These are phyloP conservation scores for Stylonectria norvegica DNA, from an alignment of 2,329 filamentous ascomycete species.

Conservation along the genomic window DNA sequence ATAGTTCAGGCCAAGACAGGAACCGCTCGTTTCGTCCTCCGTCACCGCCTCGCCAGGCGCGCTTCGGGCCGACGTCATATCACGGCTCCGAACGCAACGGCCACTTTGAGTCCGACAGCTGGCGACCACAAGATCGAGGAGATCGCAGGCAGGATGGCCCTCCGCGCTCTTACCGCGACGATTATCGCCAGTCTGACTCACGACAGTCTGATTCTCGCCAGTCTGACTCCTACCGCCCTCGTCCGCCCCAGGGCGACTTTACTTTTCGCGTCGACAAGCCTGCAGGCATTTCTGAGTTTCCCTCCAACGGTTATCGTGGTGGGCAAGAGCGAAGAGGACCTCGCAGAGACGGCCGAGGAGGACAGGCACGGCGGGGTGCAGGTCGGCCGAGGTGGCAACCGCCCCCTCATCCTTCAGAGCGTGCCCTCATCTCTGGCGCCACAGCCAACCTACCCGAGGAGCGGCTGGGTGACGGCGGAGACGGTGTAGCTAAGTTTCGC, in stretches of 20 bases:
- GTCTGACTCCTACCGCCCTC: constrained; percentile 32
- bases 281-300: constrained; percentile 41
- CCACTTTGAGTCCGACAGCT: constrained; percentile 27
- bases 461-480: constrained; percentile 44
- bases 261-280: constrained; percentile 55
- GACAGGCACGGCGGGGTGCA: constrained; percentile 26
- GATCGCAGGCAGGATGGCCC: constrained; percentile 20
- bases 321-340: constrained; percentile 21
- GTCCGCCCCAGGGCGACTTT: constrained; percentile 48
- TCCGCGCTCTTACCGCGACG: constrained; percentile 20
- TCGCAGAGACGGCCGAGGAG: constrained; percentile 23
- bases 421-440: constrained; percentile 46
- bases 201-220: constrained; percentile 35
- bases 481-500: constrained; percentile 50
- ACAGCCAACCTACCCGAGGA: constrained; percentile 42
- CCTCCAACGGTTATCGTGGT: constrained; percentile 12
- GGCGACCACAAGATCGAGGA: constrained; percentile 26
- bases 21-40: constrained; percentile 16
- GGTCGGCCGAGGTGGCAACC: constrained; percentile 30
- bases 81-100: constrained; percentile 11
- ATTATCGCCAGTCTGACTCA: constrained; percentile 24
- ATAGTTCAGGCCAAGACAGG: constrained; percentile 8
- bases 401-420: constrained; percentile 44
- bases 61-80: not conserved
- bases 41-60: constrained; percentile 8